Evolutionary conservation across 2,329 filamentous ascomycete species (phyloP).

Genomic region (Beauveria medogensis): DNA sequence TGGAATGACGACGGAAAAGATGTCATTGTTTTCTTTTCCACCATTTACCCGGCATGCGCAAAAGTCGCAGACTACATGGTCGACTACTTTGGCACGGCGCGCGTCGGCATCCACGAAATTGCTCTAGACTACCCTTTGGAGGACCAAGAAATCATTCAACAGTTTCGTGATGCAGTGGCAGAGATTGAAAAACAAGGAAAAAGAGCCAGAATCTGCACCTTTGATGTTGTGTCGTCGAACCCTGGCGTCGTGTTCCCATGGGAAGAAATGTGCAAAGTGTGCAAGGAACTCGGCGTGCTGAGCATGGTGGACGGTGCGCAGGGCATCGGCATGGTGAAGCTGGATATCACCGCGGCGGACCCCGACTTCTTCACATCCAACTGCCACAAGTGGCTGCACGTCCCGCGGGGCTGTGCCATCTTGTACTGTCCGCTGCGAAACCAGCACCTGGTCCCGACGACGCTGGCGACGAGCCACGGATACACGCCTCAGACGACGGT

Average conservation of each 20-base stretch:
- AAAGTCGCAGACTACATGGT: constrained; percentile 62
- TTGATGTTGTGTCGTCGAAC: constrained; percentile 71
- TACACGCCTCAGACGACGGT: constrained; percentile 44
- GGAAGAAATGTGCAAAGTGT: constrained; percentile 55
- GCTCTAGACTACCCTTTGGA: constrained; percentile 59
- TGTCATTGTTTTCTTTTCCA: constrained; percentile 69
- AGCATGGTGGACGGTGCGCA: constrained; percentile 81
- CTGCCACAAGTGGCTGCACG: constrained; percentile 84
- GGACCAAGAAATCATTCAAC: constrained; percentile 55
- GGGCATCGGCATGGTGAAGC: constrained; percentile 66
- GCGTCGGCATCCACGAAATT: constrained; percentile 44
- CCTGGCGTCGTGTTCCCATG: constrained; percentile 78
- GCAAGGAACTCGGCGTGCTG: constrained; percentile 58
- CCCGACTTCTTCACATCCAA: constrained; percentile 86
- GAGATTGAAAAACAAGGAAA: constrained; percentile 47
- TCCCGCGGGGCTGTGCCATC: constrained; percentile 67
- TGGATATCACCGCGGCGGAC: constrained; percentile 59
- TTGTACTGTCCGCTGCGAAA: constrained; percentile 72
- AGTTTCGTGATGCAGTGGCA: constrained; percentile 52
- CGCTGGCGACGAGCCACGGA: constrained; percentile 73
- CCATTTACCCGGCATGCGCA: constrained; percentile 70
- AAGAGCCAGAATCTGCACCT: constrained; percentile 55
- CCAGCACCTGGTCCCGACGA: constrained; percentile 65
- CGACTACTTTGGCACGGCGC: constrained; percentile 49
- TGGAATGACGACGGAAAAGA: constrained; percentile 66